Conservation (phyloP, 805 yeast genomes). For the Cyberlindnera bimundalis region DNA sequence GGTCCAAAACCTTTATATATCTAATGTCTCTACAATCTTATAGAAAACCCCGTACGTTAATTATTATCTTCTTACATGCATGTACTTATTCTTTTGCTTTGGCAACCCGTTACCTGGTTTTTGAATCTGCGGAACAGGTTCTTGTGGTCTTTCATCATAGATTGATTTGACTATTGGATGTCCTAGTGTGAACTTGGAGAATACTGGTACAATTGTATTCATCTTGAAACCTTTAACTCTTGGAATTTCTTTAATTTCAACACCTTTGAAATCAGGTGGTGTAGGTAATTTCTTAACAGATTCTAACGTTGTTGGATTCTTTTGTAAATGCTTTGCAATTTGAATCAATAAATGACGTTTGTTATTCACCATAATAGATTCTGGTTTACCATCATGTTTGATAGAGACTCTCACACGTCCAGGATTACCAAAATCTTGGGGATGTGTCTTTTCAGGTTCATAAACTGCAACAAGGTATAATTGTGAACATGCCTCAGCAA, state of each 20-base stretch:
- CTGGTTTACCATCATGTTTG: slow-evolving; percentile 47
- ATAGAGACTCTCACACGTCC: slow-evolving; percentile 86
- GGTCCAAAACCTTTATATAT: too few relatives aligned
- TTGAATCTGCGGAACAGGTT: slow-evolving; percentile 30
- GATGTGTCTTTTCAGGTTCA: slow-evolving; percentile 85
- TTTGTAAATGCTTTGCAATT: slow-evolving; percentile 57
- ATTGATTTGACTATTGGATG: slow-evolving; percentile 77
- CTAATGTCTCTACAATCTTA: too few relatives aligned
- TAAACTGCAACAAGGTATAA: slow-evolving; percentile 40
- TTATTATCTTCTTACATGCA: slow-evolving; percentile 53
- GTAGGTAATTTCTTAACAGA: slow-evolving; percentile 62
- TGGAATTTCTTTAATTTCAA: slow-evolving; percentile 60
- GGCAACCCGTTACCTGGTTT: slow-evolving; percentile 36
- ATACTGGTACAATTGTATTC: slow-evolving; percentile 87
- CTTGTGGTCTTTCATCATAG: slow-evolving; percentile 52
- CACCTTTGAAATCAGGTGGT: slow-evolving; percentile 58
- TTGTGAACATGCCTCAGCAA: slow-evolving; percentile 63
- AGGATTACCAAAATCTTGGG: slow-evolving; percentile 96
- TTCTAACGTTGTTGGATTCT: slow-evolving; percentile 65
- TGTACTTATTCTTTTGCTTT: slow-evolving; percentile 53
- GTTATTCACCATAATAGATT: slow-evolving; percentile 35
- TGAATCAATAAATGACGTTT: slow-evolving; percentile 65
- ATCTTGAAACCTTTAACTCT: slow-evolving; percentile 81
- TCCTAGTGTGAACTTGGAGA: slow-evolving; percentile 73
- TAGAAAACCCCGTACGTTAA: not conserved